Percentiles rank a stretch among this genome's conserved stretches.
These are phyloP conservation scores for Beauveria bassiana DNA, from an alignment of 2,329 filamentous ascomycete species.

Conservation along the genomic window DNA sequence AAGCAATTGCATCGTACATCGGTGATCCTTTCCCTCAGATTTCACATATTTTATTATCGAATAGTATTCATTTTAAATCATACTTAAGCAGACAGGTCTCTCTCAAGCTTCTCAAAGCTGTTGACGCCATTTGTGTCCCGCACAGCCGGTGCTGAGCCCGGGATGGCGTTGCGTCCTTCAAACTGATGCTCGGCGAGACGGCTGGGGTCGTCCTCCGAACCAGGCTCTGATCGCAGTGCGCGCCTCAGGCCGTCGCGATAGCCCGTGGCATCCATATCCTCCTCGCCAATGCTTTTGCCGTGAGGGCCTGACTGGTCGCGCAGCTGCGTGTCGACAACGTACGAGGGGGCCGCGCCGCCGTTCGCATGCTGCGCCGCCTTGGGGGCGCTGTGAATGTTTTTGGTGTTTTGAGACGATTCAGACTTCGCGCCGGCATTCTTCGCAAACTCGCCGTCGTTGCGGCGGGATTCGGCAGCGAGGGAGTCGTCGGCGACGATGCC, in stretches of 20 bases:
- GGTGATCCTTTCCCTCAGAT: too few species aligned
- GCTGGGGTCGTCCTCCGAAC: slow-evolving; percentile 40
- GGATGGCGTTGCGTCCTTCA: slow-evolving; percentile 14
- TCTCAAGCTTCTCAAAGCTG: not conserved
- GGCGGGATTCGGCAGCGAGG: slow-evolving; percentile 66
- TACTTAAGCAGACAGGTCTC: not conserved
- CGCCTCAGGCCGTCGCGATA: slow-evolving; percentile 30
- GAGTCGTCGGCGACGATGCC: slow-evolving; percentile 61
- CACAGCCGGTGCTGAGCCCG: not conserved
- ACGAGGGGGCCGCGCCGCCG: slow-evolving; percentile 28
- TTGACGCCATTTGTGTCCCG: not conserved
- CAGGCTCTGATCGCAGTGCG: slow-evolving; percentile 35
- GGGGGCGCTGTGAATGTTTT: slow-evolving; percentile 1
- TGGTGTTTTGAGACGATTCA: slow-evolving; percentile 13
- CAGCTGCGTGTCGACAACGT: slow-evolving; percentile 27
- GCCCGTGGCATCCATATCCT: slow-evolving; percentile 26
- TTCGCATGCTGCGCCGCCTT: slow-evolving; percentile 12
- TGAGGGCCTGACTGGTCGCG: slow-evolving; percentile 28
- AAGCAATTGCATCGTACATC: not conserved
- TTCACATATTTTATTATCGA: too few species aligned
- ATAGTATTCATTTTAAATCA: not conserved
- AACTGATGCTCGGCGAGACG: slow-evolving; percentile 37
- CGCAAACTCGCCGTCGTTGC: slow-evolving; percentile 51
- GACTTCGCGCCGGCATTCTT: slow-evolving; percentile 44
- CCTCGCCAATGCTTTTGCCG: slow-evolving; percentile 35